Conservation (phyloP, 306 rosid genomes). For the Inga laurina region DNA sequence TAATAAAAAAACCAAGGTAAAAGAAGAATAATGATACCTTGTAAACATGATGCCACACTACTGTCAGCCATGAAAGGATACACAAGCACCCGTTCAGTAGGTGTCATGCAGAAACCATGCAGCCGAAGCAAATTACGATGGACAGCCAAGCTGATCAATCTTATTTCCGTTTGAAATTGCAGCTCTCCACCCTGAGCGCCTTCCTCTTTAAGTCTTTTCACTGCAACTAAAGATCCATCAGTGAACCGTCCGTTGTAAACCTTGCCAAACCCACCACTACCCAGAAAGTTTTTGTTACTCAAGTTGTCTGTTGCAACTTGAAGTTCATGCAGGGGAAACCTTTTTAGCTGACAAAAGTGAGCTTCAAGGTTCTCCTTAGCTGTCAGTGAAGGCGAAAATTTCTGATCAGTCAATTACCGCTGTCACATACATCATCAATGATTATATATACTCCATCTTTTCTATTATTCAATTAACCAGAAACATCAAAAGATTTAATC, state of each 20-base stretch:
- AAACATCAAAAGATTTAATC: conserved; percentile 45
- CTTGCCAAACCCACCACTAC: conserved; percentile 5
- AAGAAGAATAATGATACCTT: background rate
- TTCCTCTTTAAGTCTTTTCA: conserved; percentile 30
- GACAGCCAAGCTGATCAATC: background rate
- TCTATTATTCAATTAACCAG: conserved; percentile 55
- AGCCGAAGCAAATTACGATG: conserved; percentile 36
- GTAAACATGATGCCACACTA: conserved; percentile 10
- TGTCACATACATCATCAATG: background rate
- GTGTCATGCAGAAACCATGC: conserved; percentile 36
- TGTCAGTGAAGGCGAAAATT: conserved; percentile 5
- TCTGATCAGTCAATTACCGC: conserved; percentile 6
- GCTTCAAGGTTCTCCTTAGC: conserved; percentile 28
- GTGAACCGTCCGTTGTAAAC: conserved; percentile 29
- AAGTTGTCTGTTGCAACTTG: background rate
- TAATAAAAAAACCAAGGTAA: background rate
- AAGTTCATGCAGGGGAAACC: conserved; percentile 31
- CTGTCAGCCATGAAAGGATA: conserved; percentile 26
- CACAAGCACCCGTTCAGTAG: conserved; percentile 30
- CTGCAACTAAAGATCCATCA: conserved; percentile 29
- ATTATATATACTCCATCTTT: background rate
- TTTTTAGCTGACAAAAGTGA: conserved; percentile 28
- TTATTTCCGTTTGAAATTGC: background rate
- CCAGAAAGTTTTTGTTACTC: background rate
- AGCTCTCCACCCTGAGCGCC: background rate